Conservation (phyloP, 192 early-diverging fungal species). For the Borealophlyctis nickersoniae region DNA sequence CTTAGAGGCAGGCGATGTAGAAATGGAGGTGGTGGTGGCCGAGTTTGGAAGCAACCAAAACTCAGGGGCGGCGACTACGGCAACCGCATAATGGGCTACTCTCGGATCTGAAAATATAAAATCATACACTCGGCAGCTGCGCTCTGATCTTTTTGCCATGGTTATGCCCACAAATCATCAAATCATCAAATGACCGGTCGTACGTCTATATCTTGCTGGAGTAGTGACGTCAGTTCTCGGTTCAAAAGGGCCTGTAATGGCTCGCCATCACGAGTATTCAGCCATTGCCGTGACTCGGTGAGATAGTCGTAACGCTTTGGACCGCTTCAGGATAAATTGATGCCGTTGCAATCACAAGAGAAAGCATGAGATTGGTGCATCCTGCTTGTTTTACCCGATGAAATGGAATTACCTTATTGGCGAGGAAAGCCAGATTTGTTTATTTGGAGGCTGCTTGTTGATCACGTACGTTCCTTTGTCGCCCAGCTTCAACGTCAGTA, state of each 20-base stretch:
- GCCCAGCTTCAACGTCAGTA: conserved; percentile 83
- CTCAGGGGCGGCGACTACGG: too few relatives aligned
- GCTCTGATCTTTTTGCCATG: too few relatives aligned
- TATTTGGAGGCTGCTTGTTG: conserved; percentile 98
- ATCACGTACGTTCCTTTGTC: conserved; percentile 84
- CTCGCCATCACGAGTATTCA: neutral
- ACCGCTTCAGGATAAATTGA: neutral
- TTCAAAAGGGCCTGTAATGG: neutral
- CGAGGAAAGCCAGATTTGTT: conserved; percentile 97
- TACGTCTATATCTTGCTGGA: neutral
- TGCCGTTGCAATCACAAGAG: neutral
- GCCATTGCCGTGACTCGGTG: neutral
- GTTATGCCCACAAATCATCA: too few relatives aligned
- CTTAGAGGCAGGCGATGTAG: too few relatives aligned
- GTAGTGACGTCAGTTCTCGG: neutral
- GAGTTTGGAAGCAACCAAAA: too few relatives aligned
- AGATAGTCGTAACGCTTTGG: neutral
- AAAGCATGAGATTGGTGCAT: neutral
- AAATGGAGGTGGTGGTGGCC: too few relatives aligned
- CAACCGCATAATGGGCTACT: too few relatives aligned
- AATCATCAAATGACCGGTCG: too few relatives aligned
- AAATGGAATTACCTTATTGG: conserved; percentile 50
- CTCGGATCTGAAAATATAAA: too few relatives aligned
- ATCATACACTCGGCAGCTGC: too few relatives aligned
- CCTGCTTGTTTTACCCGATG: too few relatives aligned